A percentile compares a stretch with the other conserved stretches of the same genome.
Evolutionary conservation across 371 early-diverging fungal genomes (phyloP).

Genomic region (Nematocida parisii): DNA sequence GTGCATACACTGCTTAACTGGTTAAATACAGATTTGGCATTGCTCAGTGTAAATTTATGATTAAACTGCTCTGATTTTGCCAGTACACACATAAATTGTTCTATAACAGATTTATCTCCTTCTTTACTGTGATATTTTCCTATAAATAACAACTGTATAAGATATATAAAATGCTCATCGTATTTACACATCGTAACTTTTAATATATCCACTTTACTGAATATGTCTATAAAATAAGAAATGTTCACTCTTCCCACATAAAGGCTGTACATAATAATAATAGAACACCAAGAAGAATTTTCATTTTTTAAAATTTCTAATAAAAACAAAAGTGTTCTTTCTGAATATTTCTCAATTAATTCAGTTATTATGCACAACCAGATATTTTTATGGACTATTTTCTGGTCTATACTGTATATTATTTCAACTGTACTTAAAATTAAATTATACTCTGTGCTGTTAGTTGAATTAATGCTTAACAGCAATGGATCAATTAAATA

Average conservation of each 20-base stretch:
- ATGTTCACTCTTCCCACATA: neutral
- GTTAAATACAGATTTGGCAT: neutral
- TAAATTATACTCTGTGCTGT: neutral
- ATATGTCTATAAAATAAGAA: neutral
- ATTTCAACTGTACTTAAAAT: neutral
- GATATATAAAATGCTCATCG: neutral
- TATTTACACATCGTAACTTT: neutral
- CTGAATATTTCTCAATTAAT: neutral
- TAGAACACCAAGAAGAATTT: neutral
- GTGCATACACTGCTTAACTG: neutral
- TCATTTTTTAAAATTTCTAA: neutral
- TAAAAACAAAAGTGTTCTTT: neutral
- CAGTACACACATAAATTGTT: neutral
- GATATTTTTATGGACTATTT: neutral
- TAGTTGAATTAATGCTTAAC: neutral
- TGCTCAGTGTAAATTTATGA: neutral
- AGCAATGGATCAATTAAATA: neutral
- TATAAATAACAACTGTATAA: constrained; percentile 11
- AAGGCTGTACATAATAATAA: neutral
- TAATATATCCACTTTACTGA: neutral
- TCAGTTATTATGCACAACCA: neutral
- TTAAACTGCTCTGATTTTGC: neutral
- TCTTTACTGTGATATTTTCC: neutral
- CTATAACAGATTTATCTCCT: neutral
- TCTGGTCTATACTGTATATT: neutral